These are phyloP conservation scores for Colletotrichum orbiculare DNA, from an alignment of 2,329 filamentous ascomycete genomes.

Conservation along the genomic window DNA sequence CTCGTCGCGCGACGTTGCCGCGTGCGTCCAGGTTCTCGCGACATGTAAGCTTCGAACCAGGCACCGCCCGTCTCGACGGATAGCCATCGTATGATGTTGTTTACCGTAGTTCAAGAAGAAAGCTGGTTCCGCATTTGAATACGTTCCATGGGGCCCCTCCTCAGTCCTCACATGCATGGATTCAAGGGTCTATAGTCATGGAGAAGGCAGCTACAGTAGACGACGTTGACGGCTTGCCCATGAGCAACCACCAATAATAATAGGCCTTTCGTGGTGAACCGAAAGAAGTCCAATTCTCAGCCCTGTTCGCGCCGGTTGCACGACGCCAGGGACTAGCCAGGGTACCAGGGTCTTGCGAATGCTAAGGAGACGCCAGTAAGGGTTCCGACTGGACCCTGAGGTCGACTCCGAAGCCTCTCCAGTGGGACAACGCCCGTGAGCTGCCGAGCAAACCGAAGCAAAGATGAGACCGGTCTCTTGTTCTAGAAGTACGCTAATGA, in stretches of 20 bases:
- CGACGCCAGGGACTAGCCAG: constrained; percentile 3
- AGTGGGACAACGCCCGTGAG: constrained; percentile 18
- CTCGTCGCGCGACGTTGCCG: constrained; percentile 11
- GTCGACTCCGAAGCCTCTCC: constrained; percentile 22
- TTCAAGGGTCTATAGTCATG: constrained; percentile 17
- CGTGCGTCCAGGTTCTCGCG: constrained; percentile 14
- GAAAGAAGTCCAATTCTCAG: constrained; percentile 20
- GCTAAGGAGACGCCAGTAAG: constrained; percentile 6
- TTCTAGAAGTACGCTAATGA: constrained; percentile 26
- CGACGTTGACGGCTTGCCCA: background rate
- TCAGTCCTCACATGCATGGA: constrained; percentile 7
- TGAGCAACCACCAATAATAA: constrained; percentile 13
- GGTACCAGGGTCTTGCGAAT: constrained; percentile 5
- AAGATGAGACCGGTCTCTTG: constrained; percentile 2
- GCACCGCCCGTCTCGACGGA: constrained; percentile 26
- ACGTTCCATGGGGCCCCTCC: constrained; percentile 11
- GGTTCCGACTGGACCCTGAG: constrained; percentile 28
- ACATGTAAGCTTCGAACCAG: constrained; percentile 10
- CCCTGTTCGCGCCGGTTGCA: constrained; percentile 23
- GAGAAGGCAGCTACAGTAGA: constrained; percentile 5
- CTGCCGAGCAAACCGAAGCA: constrained; percentile 31
- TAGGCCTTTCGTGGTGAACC: constrained; percentile 23
- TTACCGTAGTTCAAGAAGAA: constrained; percentile 26
- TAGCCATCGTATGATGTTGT: constrained; percentile 34
- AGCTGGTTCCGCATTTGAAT: constrained; percentile 26